Evolutionary conservation across 2,329 filamentous ascomycete species (phyloP).

Genomic region (Hysterium pulicare): DNA sequence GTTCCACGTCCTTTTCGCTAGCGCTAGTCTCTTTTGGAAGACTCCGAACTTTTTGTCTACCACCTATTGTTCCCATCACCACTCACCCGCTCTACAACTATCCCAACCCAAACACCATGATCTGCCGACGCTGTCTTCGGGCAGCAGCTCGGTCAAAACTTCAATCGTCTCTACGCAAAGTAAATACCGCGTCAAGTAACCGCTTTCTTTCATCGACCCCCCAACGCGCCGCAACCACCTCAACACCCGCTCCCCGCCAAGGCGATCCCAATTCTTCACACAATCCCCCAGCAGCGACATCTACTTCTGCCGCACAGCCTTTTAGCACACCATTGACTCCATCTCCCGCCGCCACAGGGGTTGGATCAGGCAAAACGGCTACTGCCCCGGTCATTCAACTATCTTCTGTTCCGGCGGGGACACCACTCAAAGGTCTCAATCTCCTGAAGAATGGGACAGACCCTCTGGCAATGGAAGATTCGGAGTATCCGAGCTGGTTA

Average conservation of each 20-base stretch:
- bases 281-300: constrained; percentile 40
- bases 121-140: constrained; percentile 39
- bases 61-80: no score
- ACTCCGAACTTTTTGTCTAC: no score
- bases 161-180: neutral
- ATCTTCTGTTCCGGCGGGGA: constrained; percentile 62
- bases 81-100: no score
- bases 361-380: constrained; percentile 26
- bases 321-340: constrained; percentile 41
- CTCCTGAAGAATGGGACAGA: constrained; percentile 71
- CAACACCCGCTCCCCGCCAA: constrained; percentile 25
- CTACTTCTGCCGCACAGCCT: constrained; percentile 45
- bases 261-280: constrained; percentile 21
- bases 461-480: constrained; percentile 69
- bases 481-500: constrained; percentile 77
- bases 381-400: constrained; percentile 26
- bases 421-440: constrained; percentile 69
- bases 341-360: constrained; percentile 22
- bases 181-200: constrained; percentile 16
- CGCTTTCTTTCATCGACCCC: constrained; percentile 26
- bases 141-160: constrained; percentile 24
- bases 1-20: no score
- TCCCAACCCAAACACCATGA: constrained; percentile 33
- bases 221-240: constrained; percentile 24
- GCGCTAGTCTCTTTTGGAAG: no score